These are phyloP conservation scores for Rubia peregrina DNA, from an alignment of 305 asterid genomes.

Conservation along the genomic window DNA sequence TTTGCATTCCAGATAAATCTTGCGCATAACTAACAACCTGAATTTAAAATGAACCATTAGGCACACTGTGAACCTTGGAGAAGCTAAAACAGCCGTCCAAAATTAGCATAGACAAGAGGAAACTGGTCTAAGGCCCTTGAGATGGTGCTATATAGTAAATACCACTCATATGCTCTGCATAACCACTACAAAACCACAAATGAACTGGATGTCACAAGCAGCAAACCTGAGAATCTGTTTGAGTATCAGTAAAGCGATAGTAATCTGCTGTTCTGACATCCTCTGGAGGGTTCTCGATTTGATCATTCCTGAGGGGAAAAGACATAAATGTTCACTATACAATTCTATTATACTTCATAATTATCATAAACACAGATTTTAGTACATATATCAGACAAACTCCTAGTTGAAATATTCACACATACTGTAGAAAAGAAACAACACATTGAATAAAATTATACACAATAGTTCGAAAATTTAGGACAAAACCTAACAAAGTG, in stretches of 20 bases:
- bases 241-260: conserved; percentile 86
- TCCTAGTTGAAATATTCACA: background rate
- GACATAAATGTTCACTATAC: conserved; percentile 13
- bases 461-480: background rate
- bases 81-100: background rate
- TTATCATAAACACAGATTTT: background rate
- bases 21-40: conserved; percentile 95
- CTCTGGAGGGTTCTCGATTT: conserved; percentile 35
- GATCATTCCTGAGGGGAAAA: conserved; percentile 45
- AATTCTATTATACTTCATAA: background rate
- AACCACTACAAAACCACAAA: conserved; percentile 11
- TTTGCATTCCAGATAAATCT: conserved; percentile 89
- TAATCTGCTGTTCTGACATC: conserved; percentile 35
- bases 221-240: conserved; percentile 86
- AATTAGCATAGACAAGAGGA: background rate
- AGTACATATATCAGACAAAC: background rate
- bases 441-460: background rate
- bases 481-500: background rate
- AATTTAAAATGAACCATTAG: conserved; percentile 11
- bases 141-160: background rate
- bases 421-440: background rate
- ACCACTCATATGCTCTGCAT: background rate
- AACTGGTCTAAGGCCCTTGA: background rate
- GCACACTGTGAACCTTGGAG: background rate
- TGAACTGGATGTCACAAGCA: conserved; percentile 16